A percentile compares a stretch with the other conserved stretches of the same genome.
Conservation (phyloP, 257 asterid species). For the Solanum arcanum region DNA sequence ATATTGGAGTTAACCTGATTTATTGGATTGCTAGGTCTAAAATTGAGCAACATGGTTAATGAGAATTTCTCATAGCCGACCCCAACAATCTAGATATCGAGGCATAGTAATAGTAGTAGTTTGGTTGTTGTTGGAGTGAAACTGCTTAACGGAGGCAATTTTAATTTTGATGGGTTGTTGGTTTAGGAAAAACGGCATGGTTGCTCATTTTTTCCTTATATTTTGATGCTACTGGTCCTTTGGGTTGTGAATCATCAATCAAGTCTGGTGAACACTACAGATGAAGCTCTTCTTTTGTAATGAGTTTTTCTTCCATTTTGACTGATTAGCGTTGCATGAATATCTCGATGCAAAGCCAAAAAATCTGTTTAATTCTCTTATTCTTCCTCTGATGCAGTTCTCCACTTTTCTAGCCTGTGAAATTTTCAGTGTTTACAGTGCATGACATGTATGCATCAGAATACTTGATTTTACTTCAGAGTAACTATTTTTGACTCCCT, state of each 20-base stretch:
- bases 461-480: not conserved
- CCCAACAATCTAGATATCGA: not conserved
- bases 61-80: not conserved
- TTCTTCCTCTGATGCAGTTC: not conserved
- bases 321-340: not conserved
- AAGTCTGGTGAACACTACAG: not conserved
- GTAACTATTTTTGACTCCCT: not conserved
- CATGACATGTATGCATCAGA: not conserved
- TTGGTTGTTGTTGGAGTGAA: not conserved
- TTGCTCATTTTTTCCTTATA: not conserved
- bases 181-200: not conserved
- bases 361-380: not conserved
- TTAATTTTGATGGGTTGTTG: not conserved
- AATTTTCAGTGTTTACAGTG: not conserved
- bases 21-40: not conserved
- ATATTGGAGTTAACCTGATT: not conserved
- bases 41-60: not conserved
- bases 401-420: not conserved
- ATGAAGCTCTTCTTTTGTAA: not conserved
- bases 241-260: not conserved
- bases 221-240: not conserved
- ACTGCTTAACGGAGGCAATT: not conserved
- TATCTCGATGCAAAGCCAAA: not conserved
- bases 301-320: not conserved
- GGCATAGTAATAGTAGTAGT: not conserved